These are phyloP conservation scores for Penicillium goetzii DNA, from an alignment of 495 filamentous ascomycete genomes.

Conservation along the genomic window DNA sequence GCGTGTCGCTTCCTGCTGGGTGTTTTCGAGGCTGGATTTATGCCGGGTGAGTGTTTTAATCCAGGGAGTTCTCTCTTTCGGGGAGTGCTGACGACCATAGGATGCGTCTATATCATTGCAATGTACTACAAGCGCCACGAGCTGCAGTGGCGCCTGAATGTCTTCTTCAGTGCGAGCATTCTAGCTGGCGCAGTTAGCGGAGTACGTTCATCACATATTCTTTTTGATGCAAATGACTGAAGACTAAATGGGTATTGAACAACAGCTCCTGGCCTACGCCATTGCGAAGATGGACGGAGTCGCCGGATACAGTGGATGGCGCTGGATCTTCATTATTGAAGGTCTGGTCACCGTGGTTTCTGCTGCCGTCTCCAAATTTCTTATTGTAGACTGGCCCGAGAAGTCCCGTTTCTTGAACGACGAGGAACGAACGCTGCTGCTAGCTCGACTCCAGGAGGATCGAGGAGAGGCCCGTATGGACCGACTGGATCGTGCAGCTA, in stretches of 20 bases:
- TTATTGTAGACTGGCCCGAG: conserved; percentile 63
- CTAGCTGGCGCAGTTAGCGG: conserved; percentile 65
- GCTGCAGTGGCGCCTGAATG: conserved; percentile 58
- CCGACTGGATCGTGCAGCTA: conserved; percentile 48
- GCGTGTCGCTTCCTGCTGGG: conserved; percentile 59
- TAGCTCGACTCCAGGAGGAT: conserved; percentile 49
- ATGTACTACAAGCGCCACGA: conserved; percentile 69
- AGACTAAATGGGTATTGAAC: neutral
- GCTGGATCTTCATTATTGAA: conserved; percentile 75
- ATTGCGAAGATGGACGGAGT: conserved; percentile 60
- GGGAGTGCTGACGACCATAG: conserved; percentile 23
- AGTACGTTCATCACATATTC: conserved; percentile 28
- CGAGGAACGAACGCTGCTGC: conserved; percentile 49
- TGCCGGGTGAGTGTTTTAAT: conserved; percentile 47
- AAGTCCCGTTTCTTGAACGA: conserved; percentile 51
- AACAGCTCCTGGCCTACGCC: conserved; percentile 60
- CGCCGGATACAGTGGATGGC: conserved; percentile 50
- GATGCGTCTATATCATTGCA: conserved; percentile 55
- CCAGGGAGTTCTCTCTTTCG: neutral
- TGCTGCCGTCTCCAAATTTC: conserved; percentile 50
- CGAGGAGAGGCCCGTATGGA: conserved; percentile 51
- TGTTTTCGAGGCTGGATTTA: conserved; percentile 60
- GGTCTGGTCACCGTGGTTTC: conserved; percentile 55
- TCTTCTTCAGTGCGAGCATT: conserved; percentile 62
- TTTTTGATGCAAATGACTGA: neutral